Evolutionary conservation across 1,139 yeast genomes (phyloP).

Genomic region (Kluyveromyces marxianus): DNA sequence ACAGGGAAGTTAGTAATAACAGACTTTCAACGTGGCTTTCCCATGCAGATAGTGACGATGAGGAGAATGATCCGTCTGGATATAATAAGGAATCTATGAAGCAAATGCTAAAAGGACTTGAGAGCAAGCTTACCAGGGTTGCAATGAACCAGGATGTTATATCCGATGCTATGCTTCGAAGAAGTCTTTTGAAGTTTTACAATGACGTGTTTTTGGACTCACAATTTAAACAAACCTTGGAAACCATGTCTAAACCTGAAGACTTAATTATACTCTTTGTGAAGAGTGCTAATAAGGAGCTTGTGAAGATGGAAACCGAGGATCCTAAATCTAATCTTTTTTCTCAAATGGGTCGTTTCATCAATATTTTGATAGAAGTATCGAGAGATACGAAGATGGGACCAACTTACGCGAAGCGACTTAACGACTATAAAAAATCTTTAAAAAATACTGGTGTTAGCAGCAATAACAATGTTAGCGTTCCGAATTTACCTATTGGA

Average conservation of each 20-base stretch:
- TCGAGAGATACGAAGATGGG: conserved; percentile 39
- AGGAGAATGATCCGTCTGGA: not conserved
- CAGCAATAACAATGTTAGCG: too few relatives aligned
- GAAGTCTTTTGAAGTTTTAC: conserved; percentile 51
- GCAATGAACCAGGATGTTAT: conserved; percentile 40
- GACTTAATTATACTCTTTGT: conserved; percentile 61
- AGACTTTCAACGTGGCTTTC: conserved; percentile 8
- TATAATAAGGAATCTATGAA: conserved; percentile 27
- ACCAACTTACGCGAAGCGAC: conserved; percentile 34
- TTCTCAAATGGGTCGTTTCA: conserved; percentile 51
- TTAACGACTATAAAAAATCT: conserved; percentile 39
- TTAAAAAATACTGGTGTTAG: conserved; percentile 24
- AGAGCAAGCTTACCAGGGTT: conserved; percentile 42
- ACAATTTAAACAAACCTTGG: conserved; percentile 25
- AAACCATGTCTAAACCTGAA: conserved; percentile 45
- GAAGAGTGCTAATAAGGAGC: conserved; percentile 56
- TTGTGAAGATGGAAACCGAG: conserved; percentile 43
- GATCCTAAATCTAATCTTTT: conserved; percentile 43
- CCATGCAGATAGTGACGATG: not conserved
- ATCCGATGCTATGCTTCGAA: conserved; percentile 33
- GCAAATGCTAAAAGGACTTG: conserved; percentile 41
- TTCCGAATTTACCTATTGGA: too few relatives aligned
- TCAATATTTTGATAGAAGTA: conserved; percentile 44
- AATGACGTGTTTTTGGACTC: conserved; percentile 52
- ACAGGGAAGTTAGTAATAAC: not conserved